Base-by-base conservation (phyloP, 768 basidiomycete genomes). In the Auricularia sp. region DNA sequence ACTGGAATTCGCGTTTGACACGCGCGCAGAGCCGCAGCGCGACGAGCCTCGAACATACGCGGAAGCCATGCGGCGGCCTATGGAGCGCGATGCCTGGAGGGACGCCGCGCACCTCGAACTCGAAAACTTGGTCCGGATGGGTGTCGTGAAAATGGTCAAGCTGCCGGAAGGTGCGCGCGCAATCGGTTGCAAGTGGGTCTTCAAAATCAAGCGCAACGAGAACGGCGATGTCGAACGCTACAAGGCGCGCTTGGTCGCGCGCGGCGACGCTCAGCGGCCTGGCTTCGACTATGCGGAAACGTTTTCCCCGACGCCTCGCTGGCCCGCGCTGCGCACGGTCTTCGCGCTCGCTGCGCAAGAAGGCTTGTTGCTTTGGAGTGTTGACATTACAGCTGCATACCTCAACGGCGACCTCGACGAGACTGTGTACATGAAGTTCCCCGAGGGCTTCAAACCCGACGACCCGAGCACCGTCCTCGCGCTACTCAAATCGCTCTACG, bases 181-280 rank as follows among this genome's bases (percentile, higher is more conserved):
- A 16, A 67, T 77, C 47, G 70, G 70, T 6, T 66, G 68, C 64
- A 69, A 71, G 16, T 77, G 74, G 72, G 76, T 76, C 45, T 77
- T 71, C 67, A 69, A 68, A 37, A 61, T 71, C 47, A 77, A 77
- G 67, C 63, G 63, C 36, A 67, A 74, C 62, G 64, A 63, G 16
- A 42, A 71, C 33, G 73, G 75, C 21, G 56, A 63, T 2, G 63
- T 75, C 42, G 61, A 66, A 8, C 66, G 69, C 10, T 70, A 71
- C 68, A 78, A 79, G 65, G 75, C 73, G 16, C 42, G 75, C 21
- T 68, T 77, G 35, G 75, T 76, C 8, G 76, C 76, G 0, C 69
- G 74, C 59, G 78, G 78, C 0, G 77, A 70, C 67, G 64, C 71
- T 1, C 78, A 79, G 65, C 62, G 73, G 3, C 68, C 66, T 10